Evolutionary conservation across 441 rosid species (phyloP).

Genomic region (Erodium texanum): DNA sequence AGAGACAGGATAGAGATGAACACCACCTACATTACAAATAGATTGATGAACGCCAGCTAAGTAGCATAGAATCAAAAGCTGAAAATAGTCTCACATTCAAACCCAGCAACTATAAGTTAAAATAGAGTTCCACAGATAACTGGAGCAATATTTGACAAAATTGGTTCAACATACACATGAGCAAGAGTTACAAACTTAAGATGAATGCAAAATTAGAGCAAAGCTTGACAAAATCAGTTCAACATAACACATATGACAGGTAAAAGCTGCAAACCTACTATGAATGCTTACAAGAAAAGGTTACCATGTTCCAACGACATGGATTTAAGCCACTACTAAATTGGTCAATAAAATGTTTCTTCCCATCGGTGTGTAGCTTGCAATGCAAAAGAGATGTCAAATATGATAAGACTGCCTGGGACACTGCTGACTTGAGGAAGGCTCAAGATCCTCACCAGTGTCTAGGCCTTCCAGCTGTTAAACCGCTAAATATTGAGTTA

Average conservation of each 20-base stretch:
- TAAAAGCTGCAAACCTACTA: not conserved
- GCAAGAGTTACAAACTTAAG: not conserved
- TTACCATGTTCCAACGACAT: not conserved
- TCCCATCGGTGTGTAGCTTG: not conserved
- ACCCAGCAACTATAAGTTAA: not conserved
- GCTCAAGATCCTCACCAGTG: not conserved
- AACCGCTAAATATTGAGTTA: not conserved
- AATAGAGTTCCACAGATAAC: not conserved
- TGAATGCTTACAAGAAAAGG: not conserved
- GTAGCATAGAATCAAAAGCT: not conserved
- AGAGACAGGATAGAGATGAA: conserved; percentile 75
- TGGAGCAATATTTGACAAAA: not conserved
- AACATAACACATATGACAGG: not conserved
- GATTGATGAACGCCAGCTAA: conserved; percentile 1
- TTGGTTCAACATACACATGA: not conserved
- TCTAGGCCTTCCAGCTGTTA: not conserved
- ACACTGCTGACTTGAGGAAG: not conserved
- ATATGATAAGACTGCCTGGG: not conserved
- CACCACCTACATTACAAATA: conserved; percentile 52
- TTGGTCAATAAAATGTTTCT: not conserved
- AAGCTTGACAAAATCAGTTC: not conserved
- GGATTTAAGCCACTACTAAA: not conserved
- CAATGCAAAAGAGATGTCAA: not conserved
- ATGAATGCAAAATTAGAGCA: not conserved
- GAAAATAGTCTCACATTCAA: conserved; percentile 3